Percentiles rank a stretch among this genome's conserved stretches.
These are phyloP conservation scores for Aspergillus incahuasiensis DNA, from an alignment of 495 filamentous ascomycete genomes.

Conservation along the genomic window DNA sequence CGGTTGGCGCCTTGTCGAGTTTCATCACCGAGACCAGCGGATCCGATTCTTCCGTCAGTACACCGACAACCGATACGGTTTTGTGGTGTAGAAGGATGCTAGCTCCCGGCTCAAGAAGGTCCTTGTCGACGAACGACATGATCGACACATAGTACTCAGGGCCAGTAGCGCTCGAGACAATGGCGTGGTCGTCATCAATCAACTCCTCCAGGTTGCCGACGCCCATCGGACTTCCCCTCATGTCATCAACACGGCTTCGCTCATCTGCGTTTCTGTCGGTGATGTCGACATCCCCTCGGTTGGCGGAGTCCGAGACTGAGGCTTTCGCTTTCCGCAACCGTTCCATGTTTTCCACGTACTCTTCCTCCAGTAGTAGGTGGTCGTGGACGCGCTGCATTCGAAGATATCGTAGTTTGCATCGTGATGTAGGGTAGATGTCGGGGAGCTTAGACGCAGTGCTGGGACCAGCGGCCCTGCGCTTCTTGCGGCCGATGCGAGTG, in stretches of 20 bases:
- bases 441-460: slow-evolving; percentile 94
- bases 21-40: slow-evolving; percentile 99
- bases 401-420: slow-evolving; percentile 94
- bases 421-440: slow-evolving; percentile 85
- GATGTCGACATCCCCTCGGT: slow-evolving; percentile 39
- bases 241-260: slow-evolving; percentile 93
- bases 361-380: slow-evolving; percentile 93
- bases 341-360: slow-evolving; percentile 99
- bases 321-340: slow-evolving; percentile 87
- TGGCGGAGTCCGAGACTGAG: slow-evolving; percentile 59
- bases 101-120: slow-evolving; percentile 92
- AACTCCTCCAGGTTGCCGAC: slow-evolving; percentile 97
- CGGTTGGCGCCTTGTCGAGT: slow-evolving; percentile 96
- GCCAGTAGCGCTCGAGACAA: slow-evolving; percentile 94
- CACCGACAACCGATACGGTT: slow-evolving; percentile 94
- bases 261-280: slow-evolving; percentile 84
- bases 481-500: slow-evolving; percentile 96
- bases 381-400: slow-evolving; percentile 99
- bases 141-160: slow-evolving; percentile 99
- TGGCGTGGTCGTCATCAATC: slow-evolving; percentile 99
- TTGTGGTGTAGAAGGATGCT: slow-evolving; percentile 97
- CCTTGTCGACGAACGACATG: slow-evolving; percentile 99
- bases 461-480: slow-evolving; percentile 87
- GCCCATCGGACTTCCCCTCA: slow-evolving; percentile 98
- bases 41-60: slow-evolving; percentile 94